Percentiles rank a stretch among this genome's conserved stretches.
phyloP scores from a whole-genome alignment of 352 stramenopile species.

The Phytophthora cryptogea region DNA sequence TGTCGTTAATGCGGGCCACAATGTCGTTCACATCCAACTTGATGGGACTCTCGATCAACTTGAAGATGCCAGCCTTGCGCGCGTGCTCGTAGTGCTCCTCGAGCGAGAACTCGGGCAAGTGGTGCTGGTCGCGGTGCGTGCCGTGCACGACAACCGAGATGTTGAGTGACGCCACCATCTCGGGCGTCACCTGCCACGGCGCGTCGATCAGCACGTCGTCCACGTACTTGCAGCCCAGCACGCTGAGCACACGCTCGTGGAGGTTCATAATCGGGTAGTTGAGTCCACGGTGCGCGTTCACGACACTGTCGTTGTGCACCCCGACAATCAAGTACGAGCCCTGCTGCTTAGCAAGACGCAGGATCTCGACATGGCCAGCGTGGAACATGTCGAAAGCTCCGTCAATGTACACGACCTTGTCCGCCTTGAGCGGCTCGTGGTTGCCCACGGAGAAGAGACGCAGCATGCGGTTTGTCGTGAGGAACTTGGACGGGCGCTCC shows the following conservation, averaged over 20 bases:
- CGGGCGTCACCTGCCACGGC: constrained; percentile 93
- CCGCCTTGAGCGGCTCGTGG: constrained; percentile 86
- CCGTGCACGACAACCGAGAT: constrained; percentile 87
- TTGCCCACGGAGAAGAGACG: constrained; percentile 91
- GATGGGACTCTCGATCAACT: constrained; percentile 72
- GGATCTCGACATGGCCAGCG: constrained; percentile 95
- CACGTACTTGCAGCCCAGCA: constrained; percentile 96
- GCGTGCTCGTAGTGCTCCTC: constrained; percentile 84
- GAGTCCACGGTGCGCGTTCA: constrained; percentile 88
- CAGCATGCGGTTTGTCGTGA: constrained; percentile 96
- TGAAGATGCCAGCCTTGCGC: constrained; percentile 83
- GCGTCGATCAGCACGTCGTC: constrained; percentile 99
- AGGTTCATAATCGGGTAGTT: constrained; percentile 99
- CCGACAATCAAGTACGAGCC: constrained; percentile 97
- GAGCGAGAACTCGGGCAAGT: constrained; percentile 60
- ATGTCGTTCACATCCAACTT: constrained; percentile 88
- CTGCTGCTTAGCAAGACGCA: constrained; percentile 92
- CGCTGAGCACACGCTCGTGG: constrained; percentile 96
- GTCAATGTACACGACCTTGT: constrained; percentile 98
- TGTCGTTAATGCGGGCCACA: constrained; percentile 88
- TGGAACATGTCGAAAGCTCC: constrained; percentile 99
- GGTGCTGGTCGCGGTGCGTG: constrained; percentile 81
- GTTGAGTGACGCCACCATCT: constrained; percentile 95
- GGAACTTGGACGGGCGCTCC: constrained; percentile 92
- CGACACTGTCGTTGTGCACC: constrained; percentile 94